Base-by-base conservation (phyloP, 2,329 filamentous ascomycete species). In the Onygena corvina region DNA sequence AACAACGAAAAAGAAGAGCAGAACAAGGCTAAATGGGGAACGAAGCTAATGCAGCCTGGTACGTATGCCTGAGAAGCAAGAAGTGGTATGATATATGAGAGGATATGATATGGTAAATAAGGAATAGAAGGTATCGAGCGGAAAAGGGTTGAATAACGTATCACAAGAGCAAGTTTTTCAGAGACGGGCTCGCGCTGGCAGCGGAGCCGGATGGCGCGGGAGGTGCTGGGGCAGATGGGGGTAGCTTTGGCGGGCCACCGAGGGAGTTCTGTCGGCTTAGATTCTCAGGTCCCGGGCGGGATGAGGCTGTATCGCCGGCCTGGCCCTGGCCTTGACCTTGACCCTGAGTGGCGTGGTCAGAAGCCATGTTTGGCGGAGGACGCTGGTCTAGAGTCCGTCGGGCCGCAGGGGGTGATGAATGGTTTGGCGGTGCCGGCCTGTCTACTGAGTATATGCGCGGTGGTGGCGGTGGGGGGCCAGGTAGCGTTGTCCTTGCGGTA, bases 141-240 rank as follows among this genome's bases (percentile, higher is more conserved):
- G 23, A 23, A 18, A 25, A 21, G 11, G 14, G 14, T 33, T 12
- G 14, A n/a, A 33, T n/a, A n/a, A 36, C 14, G 25, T 25, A 46
- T 46, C n/a, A 46, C 44, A 79, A 83, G 48, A 89, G 72, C 45
- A 89, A 65, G 59, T 89, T 88, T 57, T 81, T 78, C 53, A 89
- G 64, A 7, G 84, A 87, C 8, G 84, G 83, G 59, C 81, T 88
- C 12, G 84, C 83, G 59, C 84, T 88, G 3, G 84, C 84, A n/a
- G 83, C 83, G 46, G 66, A 65, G 27, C 60, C 60, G 2, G 52
- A 34, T 55, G 53, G 45, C 5, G 14, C 60, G 2, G 52, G 33
- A 54, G 53, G 45, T 7, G 14, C 6, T 21, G 21, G 21, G 31
- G 44, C 56, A 7, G 54, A 58, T 0, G 21, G 36, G 11, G 36